phyloP scores from a whole-genome alignment of 805 yeast species.

The Tetrapisispora phaffii region DNA sequence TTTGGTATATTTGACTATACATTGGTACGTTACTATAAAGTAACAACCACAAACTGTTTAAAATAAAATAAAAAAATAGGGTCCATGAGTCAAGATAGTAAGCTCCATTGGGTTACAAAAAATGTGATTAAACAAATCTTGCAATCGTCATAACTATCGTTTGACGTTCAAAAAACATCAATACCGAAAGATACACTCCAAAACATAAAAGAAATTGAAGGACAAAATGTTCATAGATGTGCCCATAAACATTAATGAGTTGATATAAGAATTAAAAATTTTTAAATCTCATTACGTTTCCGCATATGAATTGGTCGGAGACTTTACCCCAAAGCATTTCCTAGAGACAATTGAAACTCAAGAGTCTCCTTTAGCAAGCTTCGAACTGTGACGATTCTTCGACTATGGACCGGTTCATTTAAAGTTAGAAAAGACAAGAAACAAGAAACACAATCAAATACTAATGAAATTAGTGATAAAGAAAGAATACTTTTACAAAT shows the following conservation, averaged over 20 bases:
- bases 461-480: too few relatives aligned
- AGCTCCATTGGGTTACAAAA: constrained; percentile 74
- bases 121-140: constrained; percentile 10
- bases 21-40: constrained; percentile 19
- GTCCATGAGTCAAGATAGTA: constrained; percentile 60
- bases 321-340: constrained; percentile 75
- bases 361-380: constrained; percentile 47
- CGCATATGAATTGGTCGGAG: constrained; percentile 66
- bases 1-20: constrained; percentile 65
- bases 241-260: constrained; percentile 26
- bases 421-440: constrained; percentile 6
- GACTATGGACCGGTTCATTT: constrained; percentile 45
- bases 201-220: constrained; percentile 6
- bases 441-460: too few relatives aligned
- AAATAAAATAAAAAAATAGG: constrained; percentile 19
- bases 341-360: constrained; percentile 15
- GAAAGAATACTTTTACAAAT: too few relatives aligned
- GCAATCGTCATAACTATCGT: constrained; percentile 72
- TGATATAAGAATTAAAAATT: constrained; percentile 29
- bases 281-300: constrained; percentile 44
- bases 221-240: constrained; percentile 10
- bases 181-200: constrained; percentile 43
- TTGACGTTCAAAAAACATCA: constrained; percentile 44
- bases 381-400: constrained; percentile 66
- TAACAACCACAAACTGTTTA: constrained; percentile 24